Percentiles rank a stretch among this genome's conserved stretches.
Conservation (phyloP, 2,329 filamentous ascomycete species). For the Monosporascus sp. region DNA sequence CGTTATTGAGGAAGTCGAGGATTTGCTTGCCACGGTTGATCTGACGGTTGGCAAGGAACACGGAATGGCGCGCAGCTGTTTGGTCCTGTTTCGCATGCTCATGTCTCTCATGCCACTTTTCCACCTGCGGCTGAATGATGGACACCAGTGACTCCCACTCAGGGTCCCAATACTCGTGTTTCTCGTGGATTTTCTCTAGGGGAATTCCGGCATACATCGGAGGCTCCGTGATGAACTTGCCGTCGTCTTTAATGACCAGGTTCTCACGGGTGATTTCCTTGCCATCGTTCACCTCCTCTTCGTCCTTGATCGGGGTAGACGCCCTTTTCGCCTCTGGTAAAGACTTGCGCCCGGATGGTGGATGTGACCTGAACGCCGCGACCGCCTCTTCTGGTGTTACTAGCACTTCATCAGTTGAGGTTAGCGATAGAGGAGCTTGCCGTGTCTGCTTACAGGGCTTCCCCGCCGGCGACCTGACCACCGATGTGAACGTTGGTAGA, state of each 20-base stretch:
- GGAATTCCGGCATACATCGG: slow-evolving; percentile 49
- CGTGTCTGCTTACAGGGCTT: slow-evolving; percentile 9
- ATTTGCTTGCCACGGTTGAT: slow-evolving; percentile 50
- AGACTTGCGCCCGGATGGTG: slow-evolving; percentile 24
- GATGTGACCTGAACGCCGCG: slow-evolving; percentile 18
- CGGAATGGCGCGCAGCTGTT: slow-evolving; percentile 30
- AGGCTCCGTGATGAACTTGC: slow-evolving; percentile 44
- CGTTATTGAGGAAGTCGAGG: slow-evolving; percentile 45
- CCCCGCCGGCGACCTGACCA: slow-evolving; percentile 7
- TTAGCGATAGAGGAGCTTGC: neutral
- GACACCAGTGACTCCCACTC: slow-evolving; percentile 44
- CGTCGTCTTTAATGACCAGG: slow-evolving; percentile 43
- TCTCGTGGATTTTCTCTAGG: slow-evolving; percentile 42
- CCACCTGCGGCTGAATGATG: slow-evolving; percentile 37
- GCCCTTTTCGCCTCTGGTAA: slow-evolving; percentile 23
- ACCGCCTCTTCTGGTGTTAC: slow-evolving; percentile 13
- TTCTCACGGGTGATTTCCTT: slow-evolving; percentile 40
- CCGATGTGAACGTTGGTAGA: slow-evolving; percentile 19
- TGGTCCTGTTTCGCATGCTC: slow-evolving; percentile 21
- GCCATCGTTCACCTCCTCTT: slow-evolving; percentile 7
- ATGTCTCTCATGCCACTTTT: slow-evolving; percentile 44
- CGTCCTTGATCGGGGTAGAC: slow-evolving; percentile 15
- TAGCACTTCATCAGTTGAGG: slow-evolving; percentile 9
- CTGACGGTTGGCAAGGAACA: slow-evolving; percentile 50
- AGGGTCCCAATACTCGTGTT: slow-evolving; percentile 51